Evolutionary conservation across 371 early-diverging fungal genomes (phyloP).

Genomic region (Zychaea mexicana): DNA sequence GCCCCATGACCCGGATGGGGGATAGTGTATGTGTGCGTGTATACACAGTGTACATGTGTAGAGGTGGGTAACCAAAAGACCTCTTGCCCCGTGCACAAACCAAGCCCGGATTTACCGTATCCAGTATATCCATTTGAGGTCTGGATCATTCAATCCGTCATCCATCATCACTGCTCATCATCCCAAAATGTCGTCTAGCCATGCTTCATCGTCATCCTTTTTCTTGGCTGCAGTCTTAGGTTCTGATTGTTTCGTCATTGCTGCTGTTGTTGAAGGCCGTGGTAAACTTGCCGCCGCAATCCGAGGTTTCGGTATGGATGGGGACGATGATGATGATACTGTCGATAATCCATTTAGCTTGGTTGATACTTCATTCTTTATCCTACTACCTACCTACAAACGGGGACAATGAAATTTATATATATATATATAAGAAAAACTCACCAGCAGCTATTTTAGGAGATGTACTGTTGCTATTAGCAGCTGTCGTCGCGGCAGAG

Average conservation of each 20-base stretch:
- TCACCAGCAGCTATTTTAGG: background rate
- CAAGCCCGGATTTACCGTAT: conserved; percentile 35
- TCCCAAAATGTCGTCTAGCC: conserved; percentile 46
- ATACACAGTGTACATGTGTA: too few relatives aligned
- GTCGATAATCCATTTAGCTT: background rate
- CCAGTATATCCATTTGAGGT: conserved; percentile 17
- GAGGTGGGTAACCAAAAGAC: too few relatives aligned
- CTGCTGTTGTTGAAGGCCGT: background rate
- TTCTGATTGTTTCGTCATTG: background rate
- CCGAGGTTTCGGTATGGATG: background rate
- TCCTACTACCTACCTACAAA: too few relatives aligned
- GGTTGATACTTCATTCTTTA: background rate
- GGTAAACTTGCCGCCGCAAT: background rate
- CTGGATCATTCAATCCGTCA: conserved; percentile 3
- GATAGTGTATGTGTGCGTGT: too few relatives aligned
- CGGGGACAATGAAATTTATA: too few relatives aligned
- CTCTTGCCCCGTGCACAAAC: conserved; percentile 27
- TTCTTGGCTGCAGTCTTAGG: background rate
- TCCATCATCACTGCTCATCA: background rate
- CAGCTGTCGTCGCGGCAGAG: background rate
- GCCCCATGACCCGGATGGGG: background rate
- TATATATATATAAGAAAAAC: too few relatives aligned
- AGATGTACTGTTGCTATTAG: too few relatives aligned
- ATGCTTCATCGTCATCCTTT: conserved; percentile 40
- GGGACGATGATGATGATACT: background rate